These are phyloP conservation scores for Tetrahymena thermophila DNA, from an alignment of 73 alveolate species.

Conservation along the genomic window DNA sequence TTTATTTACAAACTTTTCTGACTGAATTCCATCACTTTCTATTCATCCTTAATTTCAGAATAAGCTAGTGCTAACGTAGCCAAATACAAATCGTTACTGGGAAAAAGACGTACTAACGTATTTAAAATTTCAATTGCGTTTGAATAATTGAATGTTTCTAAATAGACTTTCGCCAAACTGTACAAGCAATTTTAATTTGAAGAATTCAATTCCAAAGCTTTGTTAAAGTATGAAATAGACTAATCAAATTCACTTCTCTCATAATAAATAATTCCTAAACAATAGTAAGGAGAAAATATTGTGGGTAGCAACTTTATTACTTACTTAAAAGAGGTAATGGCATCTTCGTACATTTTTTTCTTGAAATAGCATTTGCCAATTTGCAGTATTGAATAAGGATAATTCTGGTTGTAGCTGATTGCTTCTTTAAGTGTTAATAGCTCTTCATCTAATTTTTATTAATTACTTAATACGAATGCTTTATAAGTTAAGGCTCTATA, in stretches of 20 bases:
- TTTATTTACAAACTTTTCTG: not conserved
- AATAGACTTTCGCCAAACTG: not conserved
- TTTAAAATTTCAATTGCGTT: not conserved
- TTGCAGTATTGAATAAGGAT: not conserved
- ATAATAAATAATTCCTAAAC: not conserved
- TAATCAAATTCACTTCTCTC: not conserved
- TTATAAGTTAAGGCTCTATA: not conserved
- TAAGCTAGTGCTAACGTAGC: not conserved
- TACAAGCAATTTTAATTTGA: not conserved
- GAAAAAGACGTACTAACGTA: no score
- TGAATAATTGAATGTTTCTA: not conserved
- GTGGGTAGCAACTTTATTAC: not conserved
- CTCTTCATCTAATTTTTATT: not conserved
- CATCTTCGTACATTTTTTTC: not conserved
- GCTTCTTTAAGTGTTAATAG: not conserved
- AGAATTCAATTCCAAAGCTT: not conserved
- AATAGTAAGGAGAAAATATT: not conserved
- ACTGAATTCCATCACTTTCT: not conserved
- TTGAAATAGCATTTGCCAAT: not conserved
- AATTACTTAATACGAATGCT: not conserved
- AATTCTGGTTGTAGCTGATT: not conserved
- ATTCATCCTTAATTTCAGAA: not conserved
- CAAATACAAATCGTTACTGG: not conserved
- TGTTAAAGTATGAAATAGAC: not conserved
- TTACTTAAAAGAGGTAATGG: not conserved